Evolutionary conservation across 768 basidiomycete species (phyloP), one percentile per base, ranked within the genome.

Genomic region (Lactarius sp.): DNA sequence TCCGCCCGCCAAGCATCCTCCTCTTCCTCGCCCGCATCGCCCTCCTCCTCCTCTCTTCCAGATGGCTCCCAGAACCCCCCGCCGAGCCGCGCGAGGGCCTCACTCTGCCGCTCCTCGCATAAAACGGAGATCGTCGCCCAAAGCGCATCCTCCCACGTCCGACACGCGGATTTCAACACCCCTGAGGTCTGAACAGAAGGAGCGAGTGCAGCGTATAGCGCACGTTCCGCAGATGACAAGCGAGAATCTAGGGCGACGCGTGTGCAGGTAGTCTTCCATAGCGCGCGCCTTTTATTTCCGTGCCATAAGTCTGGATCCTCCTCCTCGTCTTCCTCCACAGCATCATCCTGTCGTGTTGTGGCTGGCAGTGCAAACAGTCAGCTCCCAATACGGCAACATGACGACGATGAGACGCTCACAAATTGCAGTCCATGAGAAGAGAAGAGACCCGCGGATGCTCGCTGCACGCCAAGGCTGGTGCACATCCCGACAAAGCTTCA

Each of bases 401-500:
- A 12, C 18, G 10, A 63, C 62, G 34, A 37, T 39, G 16, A 50
- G 53, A 39, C 14, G 75, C 83, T 53, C 68, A 90, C 90, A 82
- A 3, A 94, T 80, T 0, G 83, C 81, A 51, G 79, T 78, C 88
- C 92, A 94, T 37, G 81, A 79, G 70, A 92, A 95, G 20, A 93
- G 73, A 34, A 85, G 73, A 1, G 91, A 88, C 1, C 96, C 96
- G 6, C 90, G 85, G 49, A 98, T 83, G 60, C 86, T 90, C 1
- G 94, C 93, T 2, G 93, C 92, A 27, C 93, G 81, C 96, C 96
- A 98, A 0, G 92, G 89, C 67, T 95, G 92, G 66, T 93, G 87
- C 0, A 89, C 88, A 69, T 84, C 85, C 67, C 86, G 78, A 71
- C 92, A 95, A 18, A 93, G 75, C 39, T 91, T 87, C 4, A 94